Conservation (phyloP, 768 basidiomycete species). For the Saitozyma podzolica region DNA sequence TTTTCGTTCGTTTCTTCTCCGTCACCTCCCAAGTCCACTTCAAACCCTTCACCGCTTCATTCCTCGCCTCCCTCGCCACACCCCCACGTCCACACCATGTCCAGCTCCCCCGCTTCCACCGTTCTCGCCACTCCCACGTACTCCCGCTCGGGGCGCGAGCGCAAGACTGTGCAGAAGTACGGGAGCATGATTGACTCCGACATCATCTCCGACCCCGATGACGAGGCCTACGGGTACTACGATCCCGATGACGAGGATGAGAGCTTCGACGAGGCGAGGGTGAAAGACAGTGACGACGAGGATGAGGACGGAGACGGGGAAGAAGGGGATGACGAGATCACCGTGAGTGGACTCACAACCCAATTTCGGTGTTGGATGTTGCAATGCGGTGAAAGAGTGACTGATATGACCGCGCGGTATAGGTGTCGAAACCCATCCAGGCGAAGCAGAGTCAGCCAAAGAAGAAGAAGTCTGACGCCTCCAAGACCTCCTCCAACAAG, state of each 20-base stretch:
- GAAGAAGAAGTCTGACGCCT: not conserved
- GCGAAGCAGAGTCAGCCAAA: constrained; percentile 2
- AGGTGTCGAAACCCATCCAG: too few species aligned
- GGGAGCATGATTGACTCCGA: constrained; percentile 14
- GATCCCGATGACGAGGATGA: not conserved
- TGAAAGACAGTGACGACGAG: constrained; percentile 13
- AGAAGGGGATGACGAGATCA: constrained; percentile 8
- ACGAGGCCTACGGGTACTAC: constrained; percentile 1
- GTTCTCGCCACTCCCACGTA: constrained; percentile 10
- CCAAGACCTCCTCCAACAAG: not conserved
- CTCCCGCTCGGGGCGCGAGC: constrained; percentile 7
- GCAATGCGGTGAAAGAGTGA: too few species aligned
- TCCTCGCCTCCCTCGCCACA: too few species aligned
- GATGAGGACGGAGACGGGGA: constrained; percentile 18
- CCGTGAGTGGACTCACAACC: not conserved
- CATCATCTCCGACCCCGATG: constrained; percentile 7
- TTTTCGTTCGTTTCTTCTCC: too few species aligned
- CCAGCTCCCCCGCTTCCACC: constrained; percentile 20
- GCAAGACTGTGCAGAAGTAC: constrained; percentile 13
- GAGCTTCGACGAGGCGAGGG: not conserved
- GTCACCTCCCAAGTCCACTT: too few species aligned
- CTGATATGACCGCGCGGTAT: too few species aligned
- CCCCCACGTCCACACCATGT: not conserved
- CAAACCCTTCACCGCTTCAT: too few species aligned
- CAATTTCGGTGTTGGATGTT: too few species aligned